Evolutionary conservation across 2,329 filamentous ascomycete genomes (phyloP), one percentile per base, ranked within the genome.

Genomic region (Penicillium hordei): DNA sequence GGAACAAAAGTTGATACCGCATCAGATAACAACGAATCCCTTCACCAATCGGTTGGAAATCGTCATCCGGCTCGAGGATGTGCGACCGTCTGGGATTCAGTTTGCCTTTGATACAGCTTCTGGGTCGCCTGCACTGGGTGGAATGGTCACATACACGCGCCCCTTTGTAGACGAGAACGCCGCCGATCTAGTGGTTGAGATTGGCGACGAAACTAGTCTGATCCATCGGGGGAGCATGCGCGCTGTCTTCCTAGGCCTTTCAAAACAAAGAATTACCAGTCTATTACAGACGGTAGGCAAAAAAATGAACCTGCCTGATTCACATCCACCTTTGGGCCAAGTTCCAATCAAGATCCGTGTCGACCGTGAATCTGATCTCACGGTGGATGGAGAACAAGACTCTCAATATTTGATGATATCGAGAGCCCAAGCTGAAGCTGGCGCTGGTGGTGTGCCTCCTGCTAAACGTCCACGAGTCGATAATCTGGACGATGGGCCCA

Each of bases 81-180:
- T 97, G n/a, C 86, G 93, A 34, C 93, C 93, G 67, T 92, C 89
- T 2, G 93, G 93, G 15, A 81, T 97, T 46, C 85, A 86, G 17
- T 83, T 94, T 62, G 78, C 77, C 1, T 73, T 76, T 9, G 86
- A 89, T 21, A 42, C 29, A 2, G 36, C 50, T 8, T 57, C 73
- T 36, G 54, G 57, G 27, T 25, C 69, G 1, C 12, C 42, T 38
- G 3, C 19, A 13, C 49, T 49, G 13, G 63, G 73, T 10, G 82
- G 83, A 5, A 89, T 85, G 80, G 86, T 96, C 29, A 85, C 86
- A 62, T 97, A 97, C 68, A 86, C 90, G 15, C 86, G 93, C 6
- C 93, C 93, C 0, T 95, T 88, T 68, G 86, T 91, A n/a, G 92
- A 97, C 72, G 86, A 90, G 52, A 81, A 81, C 23, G 76, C 88